These are phyloP conservation scores for Diversispora epigaea DNA, from an alignment of 192 early-diverging fungal genomes.

Conservation along the genomic window DNA sequence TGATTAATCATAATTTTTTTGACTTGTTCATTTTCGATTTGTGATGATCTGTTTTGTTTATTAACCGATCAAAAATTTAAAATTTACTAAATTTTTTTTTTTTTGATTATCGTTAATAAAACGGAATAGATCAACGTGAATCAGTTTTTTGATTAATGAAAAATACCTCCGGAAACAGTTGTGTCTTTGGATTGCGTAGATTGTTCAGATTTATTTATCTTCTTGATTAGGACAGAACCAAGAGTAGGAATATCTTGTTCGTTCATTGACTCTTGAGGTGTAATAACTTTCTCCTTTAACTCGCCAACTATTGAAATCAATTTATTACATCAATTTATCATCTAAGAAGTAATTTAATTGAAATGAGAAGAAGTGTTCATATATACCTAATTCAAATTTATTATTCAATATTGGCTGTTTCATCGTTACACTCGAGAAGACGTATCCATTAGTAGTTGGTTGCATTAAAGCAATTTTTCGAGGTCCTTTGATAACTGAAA, in stretches of 20 bases:
- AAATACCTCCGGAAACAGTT: not conserved
- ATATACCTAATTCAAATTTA: not conserved
- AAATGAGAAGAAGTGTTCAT: not conserved
- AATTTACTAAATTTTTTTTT: too few relatives aligned
- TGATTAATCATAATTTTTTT: too few relatives aligned
- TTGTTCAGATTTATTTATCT: not conserved
- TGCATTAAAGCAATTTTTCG: conserved; percentile 3
- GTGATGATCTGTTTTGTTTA: too few relatives aligned
- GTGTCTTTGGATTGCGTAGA: not conserved
- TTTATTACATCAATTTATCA: not conserved
- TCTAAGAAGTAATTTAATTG: not conserved
- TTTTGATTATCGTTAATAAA: too few relatives aligned
- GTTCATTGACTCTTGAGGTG: not conserved
- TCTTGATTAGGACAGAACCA: not conserved
- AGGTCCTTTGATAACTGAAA: not conserved
- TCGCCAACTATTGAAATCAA: conserved; percentile 1
- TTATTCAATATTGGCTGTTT: not conserved
- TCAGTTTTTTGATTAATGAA: not conserved
- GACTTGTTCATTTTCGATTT: too few relatives aligned
- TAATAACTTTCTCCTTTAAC: not conserved
- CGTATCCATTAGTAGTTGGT: not conserved
- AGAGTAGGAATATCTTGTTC: not conserved
- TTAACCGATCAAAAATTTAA: too few relatives aligned
- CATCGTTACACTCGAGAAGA: not conserved
- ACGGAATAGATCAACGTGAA: not conserved